Percentiles rank a stretch among this genome's conserved stretches.
Evolutionary conservation across 208 protist genomes (phyloP).

Genomic region (Leishmania martiniquensis): DNA sequence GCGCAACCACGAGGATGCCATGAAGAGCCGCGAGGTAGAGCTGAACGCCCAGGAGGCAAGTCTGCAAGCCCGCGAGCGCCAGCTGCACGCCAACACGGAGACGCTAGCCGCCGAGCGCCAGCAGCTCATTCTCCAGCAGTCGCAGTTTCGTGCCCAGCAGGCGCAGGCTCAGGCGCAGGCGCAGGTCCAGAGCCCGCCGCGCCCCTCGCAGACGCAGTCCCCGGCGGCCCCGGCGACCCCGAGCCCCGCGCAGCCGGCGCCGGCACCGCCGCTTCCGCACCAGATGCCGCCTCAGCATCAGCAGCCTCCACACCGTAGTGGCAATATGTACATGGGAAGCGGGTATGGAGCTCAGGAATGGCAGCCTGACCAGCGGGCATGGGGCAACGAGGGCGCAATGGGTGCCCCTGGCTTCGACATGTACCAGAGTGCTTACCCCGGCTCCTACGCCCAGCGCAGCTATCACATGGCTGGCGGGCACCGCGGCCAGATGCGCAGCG

Average conservation of each 20-base stretch:
- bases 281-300: constrained; percentile 32
- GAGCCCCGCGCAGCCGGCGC: constrained; percentile 16
- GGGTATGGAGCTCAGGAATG: constrained; percentile 15
- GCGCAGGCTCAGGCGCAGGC: constrained; percentile 22
- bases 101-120: constrained; percentile 34
- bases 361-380: constrained; percentile 29
- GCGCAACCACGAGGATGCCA: constrained; percentile 45
- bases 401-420: constrained; percentile 21
- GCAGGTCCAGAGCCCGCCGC: constrained; percentile 10
- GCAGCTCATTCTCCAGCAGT: constrained; percentile 51
- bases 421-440: constrained; percentile 19
- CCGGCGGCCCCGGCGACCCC: constrained; percentile 30
- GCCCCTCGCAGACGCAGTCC: constrained; percentile 29
- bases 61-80: constrained; percentile 38
- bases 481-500: constrained; percentile 19
- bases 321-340: constrained; percentile 34
- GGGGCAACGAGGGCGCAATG: constrained; percentile 20
- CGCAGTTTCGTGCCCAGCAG: constrained; percentile 37
- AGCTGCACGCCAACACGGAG: constrained; percentile 44
- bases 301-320: constrained; percentile 20
- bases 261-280: constrained; percentile 18
- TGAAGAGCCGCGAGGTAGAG: constrained; percentile 55
- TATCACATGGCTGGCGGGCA: constrained; percentile 15
- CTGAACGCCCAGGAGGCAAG: constrained; percentile 44
- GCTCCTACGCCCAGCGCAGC: constrained; percentile 9